Evolutionary conservation across 73 alveolate species (phyloP), one percentile per base, ranked within the genome.

Genomic region (Paramecium sonneborni): DNA sequence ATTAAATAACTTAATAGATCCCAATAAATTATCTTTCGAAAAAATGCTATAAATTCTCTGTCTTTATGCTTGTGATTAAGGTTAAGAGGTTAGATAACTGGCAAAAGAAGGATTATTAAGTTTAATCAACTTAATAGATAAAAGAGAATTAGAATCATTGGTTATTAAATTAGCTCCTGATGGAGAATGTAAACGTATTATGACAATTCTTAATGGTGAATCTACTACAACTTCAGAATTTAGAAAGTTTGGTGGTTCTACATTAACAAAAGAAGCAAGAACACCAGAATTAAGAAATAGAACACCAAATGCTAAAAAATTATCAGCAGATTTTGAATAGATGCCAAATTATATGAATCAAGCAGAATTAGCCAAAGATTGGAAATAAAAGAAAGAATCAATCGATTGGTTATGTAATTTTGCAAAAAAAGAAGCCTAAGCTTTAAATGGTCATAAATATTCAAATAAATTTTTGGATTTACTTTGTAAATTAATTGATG

Each of bases 301-400:
- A 23, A 88, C 94, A 14, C 79, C 85, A 14, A 52, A 52, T 18
- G 39, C 24, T 35, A 88, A 30, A 34, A 88, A 88, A 72, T 41
- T 48, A 1, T 72, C 91, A 12, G 24, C 37, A 2, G 94, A 88
- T 8, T 88, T 88, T 52, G 94, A 88, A 67, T 43, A 70, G 18
- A 88, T 88, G 74, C 91, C 91, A 5, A 56, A 70, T 20, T 52
- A 88, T 69, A 43, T 88, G 44, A 21, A 20, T 70, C 24, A 43
- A 12, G 85, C 85, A 24, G 94, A 88, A 68, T 18, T 11, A 67
- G 46, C 39, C 3, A 39, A 62, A 30, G 94, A 88, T 69, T 88
- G 94, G 94, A 88, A 88, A 26, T 28, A 70, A 24, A 88, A 85
- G 14, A 43, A 56, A 12, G 94, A 88, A 41, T 52, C 85, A n/a